Evolutionary conservation across 2,329 filamentous ascomycete genomes (phyloP).

Genomic region (Bisporella sp.): DNA sequence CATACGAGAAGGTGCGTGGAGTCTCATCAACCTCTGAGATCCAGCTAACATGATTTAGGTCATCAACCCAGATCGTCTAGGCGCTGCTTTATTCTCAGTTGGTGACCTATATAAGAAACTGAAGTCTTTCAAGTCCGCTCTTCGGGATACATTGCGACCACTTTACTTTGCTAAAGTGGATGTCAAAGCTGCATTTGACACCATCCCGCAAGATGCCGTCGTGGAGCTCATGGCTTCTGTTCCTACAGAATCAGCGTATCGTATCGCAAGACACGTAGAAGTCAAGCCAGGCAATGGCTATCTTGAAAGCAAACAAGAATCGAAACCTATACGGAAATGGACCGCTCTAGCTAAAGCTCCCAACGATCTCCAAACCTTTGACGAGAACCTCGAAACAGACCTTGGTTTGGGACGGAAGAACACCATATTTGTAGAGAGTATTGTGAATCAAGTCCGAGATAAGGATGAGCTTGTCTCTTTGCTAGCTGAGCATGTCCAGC

Average conservation of each 20-base stretch:
- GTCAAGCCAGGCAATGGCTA: constrained; percentile 42
- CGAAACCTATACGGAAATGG: constrained; percentile 24
- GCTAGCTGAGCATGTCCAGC: constrained; percentile 70
- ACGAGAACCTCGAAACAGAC: constrained; percentile 19
- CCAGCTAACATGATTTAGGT: constrained; percentile 26
- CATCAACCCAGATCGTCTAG: constrained; percentile 54
- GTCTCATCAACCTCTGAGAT: constrained; percentile 1
- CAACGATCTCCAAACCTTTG: constrained; percentile 23
- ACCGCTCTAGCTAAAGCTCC: constrained; percentile 20
- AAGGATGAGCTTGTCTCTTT: constrained; percentile 59
- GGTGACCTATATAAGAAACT: constrained; percentile 72
- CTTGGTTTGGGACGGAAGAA: constrained; percentile 38
- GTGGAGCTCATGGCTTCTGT: constrained; percentile 57
- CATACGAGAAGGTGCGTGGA: constrained; percentile 61
- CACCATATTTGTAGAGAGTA: constrained; percentile 71
- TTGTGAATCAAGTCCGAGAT: constrained; percentile 49
- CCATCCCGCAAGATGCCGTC: constrained; percentile 76
- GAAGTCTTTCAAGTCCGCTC: constrained; percentile 55
- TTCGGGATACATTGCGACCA: constrained; percentile 33
- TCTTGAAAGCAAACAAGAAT: constrained; percentile 2
- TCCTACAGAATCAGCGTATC: constrained; percentile 55
- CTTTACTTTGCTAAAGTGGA: constrained; percentile 92
- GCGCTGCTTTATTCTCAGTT: constrained; percentile 74
- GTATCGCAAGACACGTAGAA: constrained; percentile 67
- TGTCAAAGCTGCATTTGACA: constrained; percentile 89